These are phyloP conservation scores for Mariannaea elegans DNA, from an alignment of 2,329 filamentous ascomycete species.

Conservation along the genomic window DNA sequence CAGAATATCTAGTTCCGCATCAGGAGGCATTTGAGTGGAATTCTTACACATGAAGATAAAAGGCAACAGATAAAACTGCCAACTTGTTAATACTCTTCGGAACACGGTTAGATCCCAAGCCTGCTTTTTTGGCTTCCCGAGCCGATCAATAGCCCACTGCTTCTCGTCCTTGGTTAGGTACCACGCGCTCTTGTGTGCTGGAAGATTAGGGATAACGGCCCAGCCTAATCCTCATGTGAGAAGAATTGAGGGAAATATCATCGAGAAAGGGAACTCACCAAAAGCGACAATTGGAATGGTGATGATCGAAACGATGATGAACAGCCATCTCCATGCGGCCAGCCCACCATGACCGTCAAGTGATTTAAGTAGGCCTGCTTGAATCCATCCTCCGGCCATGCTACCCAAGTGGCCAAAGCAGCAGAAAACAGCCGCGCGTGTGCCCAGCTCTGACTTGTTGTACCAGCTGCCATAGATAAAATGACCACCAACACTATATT, in stretches of 20 bases:
- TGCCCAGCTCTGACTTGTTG: slow-evolving; percentile 52
- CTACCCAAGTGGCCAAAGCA: slow-evolving; percentile 53
- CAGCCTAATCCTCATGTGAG: neutral
- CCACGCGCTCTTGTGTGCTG: slow-evolving; percentile 5
- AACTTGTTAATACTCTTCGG: slow-evolving; percentile 9
- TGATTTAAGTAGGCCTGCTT: slow-evolving; percentile 49
- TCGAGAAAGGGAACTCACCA: slow-evolving; percentile 34
- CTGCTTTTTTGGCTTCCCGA: neutral
- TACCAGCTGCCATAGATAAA: slow-evolving; percentile 57
- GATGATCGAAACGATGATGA: slow-evolving; percentile 53
- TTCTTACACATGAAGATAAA: slow-evolving; percentile 12
- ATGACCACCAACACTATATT: slow-evolving; percentile 49
- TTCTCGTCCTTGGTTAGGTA: slow-evolving; percentile 10
- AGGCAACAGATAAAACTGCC: slow-evolving; percentile 13
- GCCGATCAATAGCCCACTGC: slow-evolving; percentile 10
- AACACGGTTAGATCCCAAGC: slow-evolving; percentile 11
- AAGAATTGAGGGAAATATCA: neutral
- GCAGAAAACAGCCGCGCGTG: slow-evolving; percentile 52
- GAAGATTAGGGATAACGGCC: slow-evolving; percentile 10
- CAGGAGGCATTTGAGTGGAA: too few relatives aligned
- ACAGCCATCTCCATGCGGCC: slow-evolving; percentile 54
- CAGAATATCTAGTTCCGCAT: too few relatives aligned
- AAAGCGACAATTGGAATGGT: slow-evolving; percentile 53
- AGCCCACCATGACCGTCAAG: slow-evolving; percentile 45
- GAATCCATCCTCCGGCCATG: slow-evolving; percentile 56